phyloP scores from a whole-genome alignment of 2,329 filamentous ascomycete species.

The Sporothrix luriei region DNA sequence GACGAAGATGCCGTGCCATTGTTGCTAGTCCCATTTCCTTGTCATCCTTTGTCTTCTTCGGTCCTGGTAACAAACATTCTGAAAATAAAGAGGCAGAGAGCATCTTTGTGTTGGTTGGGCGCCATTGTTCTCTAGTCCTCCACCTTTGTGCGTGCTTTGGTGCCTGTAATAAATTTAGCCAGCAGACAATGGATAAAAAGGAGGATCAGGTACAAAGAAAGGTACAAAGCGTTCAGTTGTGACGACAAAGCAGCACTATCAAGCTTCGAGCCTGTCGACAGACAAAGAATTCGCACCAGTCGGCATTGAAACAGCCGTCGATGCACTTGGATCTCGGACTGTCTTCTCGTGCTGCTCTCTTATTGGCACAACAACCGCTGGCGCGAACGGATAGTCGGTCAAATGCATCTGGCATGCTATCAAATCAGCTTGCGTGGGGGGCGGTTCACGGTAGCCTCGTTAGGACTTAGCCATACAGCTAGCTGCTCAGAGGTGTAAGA shows the following conservation, averaged over 20 bases:
- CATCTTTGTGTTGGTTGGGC: not conserved
- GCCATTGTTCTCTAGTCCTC: not conserved
- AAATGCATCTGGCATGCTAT: conserved; percentile 12
- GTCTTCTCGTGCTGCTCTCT: not conserved
- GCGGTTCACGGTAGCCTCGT: not conserved
- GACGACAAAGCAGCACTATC: not conserved
- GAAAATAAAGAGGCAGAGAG: not conserved
- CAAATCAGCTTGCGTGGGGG: not conserved
- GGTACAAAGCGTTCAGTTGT: not conserved
- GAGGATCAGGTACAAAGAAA: not conserved
- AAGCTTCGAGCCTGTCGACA: not conserved
- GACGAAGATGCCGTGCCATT: not conserved
- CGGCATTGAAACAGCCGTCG: not conserved
- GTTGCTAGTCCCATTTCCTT: not conserved
- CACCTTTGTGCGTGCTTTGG: conserved; percentile 4
- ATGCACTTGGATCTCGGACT: not conserved
- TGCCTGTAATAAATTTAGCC: conserved; percentile 15
- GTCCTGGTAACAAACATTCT: not conserved
- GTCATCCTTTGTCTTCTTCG: not conserved
- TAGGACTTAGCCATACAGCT: not conserved
- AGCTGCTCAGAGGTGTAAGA: not conserved
- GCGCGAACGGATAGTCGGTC: not conserved
- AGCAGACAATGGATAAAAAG: not conserved
- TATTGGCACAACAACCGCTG: conserved; percentile 26
- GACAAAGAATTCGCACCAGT: not conserved